phyloP scores from a whole-genome alignment of 2,329 filamentous ascomycete species.

The Periconia macrospinosa region DNA sequence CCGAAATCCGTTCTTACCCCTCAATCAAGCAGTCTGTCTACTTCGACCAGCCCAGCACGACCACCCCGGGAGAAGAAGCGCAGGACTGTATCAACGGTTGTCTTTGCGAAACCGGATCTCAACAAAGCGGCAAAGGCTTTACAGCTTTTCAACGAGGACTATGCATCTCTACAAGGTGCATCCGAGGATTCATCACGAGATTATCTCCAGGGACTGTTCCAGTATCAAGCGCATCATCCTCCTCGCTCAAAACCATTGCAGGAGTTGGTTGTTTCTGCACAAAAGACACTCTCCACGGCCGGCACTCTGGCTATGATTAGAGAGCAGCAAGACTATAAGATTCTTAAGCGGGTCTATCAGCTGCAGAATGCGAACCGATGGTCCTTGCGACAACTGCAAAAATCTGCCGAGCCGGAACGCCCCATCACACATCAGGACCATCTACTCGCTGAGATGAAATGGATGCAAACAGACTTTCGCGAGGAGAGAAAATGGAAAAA shows the following conservation, averaged over 20 bases:
- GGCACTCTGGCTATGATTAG: conserved; percentile 82
- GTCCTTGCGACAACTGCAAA: conserved; percentile 87
- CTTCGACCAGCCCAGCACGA: conserved; percentile 27
- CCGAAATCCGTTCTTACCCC: conserved; percentile 48
- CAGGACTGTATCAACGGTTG: conserved; percentile 72
- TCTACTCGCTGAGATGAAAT: conserved; percentile 87
- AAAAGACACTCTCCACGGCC: conserved; percentile 85
- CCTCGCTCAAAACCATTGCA: conserved; percentile 59
- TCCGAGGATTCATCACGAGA: conserved; percentile 54
- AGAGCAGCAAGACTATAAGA: conserved; percentile 84
- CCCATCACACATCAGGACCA: conserved; percentile 83
- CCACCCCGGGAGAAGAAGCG: conserved; percentile 43
- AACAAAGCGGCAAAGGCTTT: conserved; percentile 30
- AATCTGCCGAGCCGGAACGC: conserved; percentile 76
- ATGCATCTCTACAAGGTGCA: conserved; percentile 49
- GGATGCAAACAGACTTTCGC: conserved; percentile 96
- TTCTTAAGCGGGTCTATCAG: conserved; percentile 83
- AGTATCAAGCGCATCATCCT: conserved; percentile 59
- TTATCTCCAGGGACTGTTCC: conserved; percentile 65
- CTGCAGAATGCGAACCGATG: conserved; percentile 90
- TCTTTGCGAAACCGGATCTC: conserved; percentile 69
- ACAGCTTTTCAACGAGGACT: conserved; percentile 42
- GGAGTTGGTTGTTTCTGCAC: conserved; percentile 76
- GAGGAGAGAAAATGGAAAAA: conserved; percentile 95
- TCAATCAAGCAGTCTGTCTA: conserved; percentile 30